Base-by-base conservation (phyloP, 257 asterid species). In the Galeopsis tetrahit region DNA sequence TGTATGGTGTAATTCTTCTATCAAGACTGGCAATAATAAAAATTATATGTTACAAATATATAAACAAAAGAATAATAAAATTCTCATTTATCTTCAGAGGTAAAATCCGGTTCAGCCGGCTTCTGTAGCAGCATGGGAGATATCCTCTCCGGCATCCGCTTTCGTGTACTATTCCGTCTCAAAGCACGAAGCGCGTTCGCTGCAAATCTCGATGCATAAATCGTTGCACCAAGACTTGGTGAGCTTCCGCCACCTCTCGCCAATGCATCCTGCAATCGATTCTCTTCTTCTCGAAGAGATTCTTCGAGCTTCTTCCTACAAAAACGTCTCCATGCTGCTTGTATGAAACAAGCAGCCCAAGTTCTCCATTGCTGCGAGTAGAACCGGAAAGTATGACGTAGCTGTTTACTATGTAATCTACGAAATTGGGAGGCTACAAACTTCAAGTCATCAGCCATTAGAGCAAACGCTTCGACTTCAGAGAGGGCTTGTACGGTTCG, bases 301-400 rank as follows among this genome's bases (percentile, higher is more conserved):
- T 92, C 98, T 56, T 95, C 99, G 2, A 87, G 69, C 84, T 87
- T 95, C 89, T 87, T 92, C 80, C 97, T 76, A 31, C 85, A 61
- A 61, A 86, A 81, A 2, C 98, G 86, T 11, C 92, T 82, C 98
- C 97, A 95, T 0, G 97, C 98, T 5, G 97, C 99, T 77, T 95
- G 99, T 70, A 95, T 77, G 48, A 90, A 92, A 78, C 96, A 87
- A 55, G 99, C 99, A 0, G 99, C 99, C 98, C 97, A 95, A 11
- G 94, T 87, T 81, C 98, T 81, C 99, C 99, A 95, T 61, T 95
- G 98, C 75, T 90, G 98, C 0, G 99, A 95, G 82, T 92, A 92
- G 51, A 87, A 89, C 83, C 99, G 74, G 44, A 95, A 95, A 10
- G 98, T 92, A 75, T 95, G 99, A 1, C 99, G 87, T 32, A 95